Evolutionary conservation across 2,329 filamentous ascomycete genomes (phyloP).

Genomic region (Ramularia endophylla): DNA sequence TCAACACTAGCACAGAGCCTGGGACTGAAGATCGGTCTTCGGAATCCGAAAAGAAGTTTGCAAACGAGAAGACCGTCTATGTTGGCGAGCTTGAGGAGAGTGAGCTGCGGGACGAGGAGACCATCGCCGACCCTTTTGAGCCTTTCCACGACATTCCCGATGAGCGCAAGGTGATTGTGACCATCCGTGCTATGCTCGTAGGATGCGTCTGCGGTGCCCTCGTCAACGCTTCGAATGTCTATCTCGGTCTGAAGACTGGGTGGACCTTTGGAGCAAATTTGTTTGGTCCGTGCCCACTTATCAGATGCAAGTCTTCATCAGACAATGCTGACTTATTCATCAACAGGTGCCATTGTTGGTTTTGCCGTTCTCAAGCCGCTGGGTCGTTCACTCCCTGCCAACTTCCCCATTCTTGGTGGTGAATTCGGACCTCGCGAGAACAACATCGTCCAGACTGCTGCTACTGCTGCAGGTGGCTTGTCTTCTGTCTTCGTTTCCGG

Average conservation of each 20-base stretch:
- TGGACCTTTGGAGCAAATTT: conserved; percentile 38
- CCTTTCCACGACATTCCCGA: conserved; percentile 40
- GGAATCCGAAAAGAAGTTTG: conserved; percentile 20
- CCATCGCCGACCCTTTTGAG: conserved; percentile 35
- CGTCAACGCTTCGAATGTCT: conserved; percentile 58
- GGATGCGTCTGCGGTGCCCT: conserved; percentile 53
- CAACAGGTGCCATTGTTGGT: conserved; percentile 54
- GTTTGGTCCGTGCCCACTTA: conserved; percentile 20
- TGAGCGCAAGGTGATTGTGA: conserved; percentile 47
- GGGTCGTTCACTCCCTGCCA: conserved; percentile 43
- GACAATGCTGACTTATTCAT: background rate
- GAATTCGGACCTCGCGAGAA: conserved; percentile 57
- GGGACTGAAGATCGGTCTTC: conserved; percentile 3
- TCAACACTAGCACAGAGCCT: conserved; percentile 23
- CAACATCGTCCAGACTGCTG: conserved; percentile 56
- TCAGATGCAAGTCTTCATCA: no score
- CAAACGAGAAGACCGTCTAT: conserved; percentile 23
- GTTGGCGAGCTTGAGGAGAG: conserved; percentile 25
- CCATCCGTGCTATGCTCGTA: conserved; percentile 50
- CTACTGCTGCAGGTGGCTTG: conserved; percentile 55
- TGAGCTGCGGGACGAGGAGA: conserved; percentile 26
- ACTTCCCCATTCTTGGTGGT: conserved; percentile 49
- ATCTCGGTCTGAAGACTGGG: conserved; percentile 49
- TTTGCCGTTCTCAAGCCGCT: conserved; percentile 53
- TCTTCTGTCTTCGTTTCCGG: conserved; percentile 54